Conservation (phyloP, 2,329 filamentous ascomycete species). For the Colletotrichum orbiculare region DNA sequence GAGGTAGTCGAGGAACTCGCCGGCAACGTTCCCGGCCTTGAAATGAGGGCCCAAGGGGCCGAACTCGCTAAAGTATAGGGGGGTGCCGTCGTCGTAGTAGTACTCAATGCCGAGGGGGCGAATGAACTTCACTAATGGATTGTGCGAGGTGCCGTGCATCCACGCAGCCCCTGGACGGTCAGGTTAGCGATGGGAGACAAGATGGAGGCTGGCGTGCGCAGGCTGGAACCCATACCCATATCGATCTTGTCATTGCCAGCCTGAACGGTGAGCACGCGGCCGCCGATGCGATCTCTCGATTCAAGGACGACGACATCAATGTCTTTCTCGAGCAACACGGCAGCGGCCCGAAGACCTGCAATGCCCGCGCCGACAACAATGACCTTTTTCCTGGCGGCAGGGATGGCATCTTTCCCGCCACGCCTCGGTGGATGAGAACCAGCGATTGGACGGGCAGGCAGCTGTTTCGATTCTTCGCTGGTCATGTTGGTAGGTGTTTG, state of each 20-base stretch:
- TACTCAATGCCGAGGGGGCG: conserved; percentile 8
- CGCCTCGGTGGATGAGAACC: too few species aligned
- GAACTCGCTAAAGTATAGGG: conserved; percentile 14
- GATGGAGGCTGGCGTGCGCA: not conserved
- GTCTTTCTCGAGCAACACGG: conserved; percentile 47
- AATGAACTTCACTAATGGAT: conserved; percentile 12
- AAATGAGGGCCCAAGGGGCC: conserved; percentile 9
- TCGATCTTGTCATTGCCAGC: conserved; percentile 9
- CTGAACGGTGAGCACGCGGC: conserved; percentile 54
- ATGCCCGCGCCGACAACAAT: conserved; percentile 58
- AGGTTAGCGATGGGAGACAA: not conserved
- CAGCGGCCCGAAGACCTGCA: conserved; percentile 50
- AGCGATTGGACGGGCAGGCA: too few species aligned
- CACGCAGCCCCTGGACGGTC: conserved; percentile 4
- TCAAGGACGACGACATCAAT: conserved; percentile 58
- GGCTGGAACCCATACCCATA: conserved; percentile 12
- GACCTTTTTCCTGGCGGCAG: conserved; percentile 36
- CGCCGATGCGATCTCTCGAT: conserved; percentile 60
- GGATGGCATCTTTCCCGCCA: too few species aligned
- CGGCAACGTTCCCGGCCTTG: conserved; percentile 17
- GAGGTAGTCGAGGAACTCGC: conserved; percentile 18
- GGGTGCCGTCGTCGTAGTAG: conserved; percentile 16
- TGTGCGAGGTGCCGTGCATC: conserved; percentile 21
- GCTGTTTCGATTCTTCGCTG: too few species aligned
- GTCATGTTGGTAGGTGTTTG: too few species aligned